phyloP scores from a whole-genome alignment of 2,329 filamentous ascomycete species.

The Paracorniculantispora psalliotae region DNA sequence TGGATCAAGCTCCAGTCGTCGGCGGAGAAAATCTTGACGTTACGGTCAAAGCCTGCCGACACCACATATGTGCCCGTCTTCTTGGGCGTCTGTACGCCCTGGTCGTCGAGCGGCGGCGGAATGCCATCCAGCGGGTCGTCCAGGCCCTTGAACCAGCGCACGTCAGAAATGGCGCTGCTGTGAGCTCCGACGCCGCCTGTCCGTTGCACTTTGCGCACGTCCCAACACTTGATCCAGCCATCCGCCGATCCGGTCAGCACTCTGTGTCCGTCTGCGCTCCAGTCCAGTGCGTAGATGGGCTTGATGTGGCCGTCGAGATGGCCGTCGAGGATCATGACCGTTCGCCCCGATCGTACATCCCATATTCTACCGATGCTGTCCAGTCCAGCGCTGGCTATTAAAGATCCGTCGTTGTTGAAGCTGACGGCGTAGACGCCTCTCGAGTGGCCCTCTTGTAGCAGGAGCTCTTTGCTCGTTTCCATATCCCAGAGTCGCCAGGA shows the following conservation, averaged over 20 bases:
- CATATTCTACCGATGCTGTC: slow-evolving; percentile 94
- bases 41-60: slow-evolving; percentile 86
- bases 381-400: slow-evolving; percentile 85
- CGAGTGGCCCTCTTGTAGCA: slow-evolving; percentile 91
- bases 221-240: slow-evolving; percentile 97
- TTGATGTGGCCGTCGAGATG: slow-evolving; percentile 78
- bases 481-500: slow-evolving; percentile 98
- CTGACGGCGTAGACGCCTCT: slow-evolving; percentile 85
- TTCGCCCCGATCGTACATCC: slow-evolving; percentile 88
- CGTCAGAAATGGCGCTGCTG: slow-evolving; percentile 82
- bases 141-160: slow-evolving; percentile 87
- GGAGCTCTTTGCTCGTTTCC: slow-evolving; percentile 73
- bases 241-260: slow-evolving; percentile 89
- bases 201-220: slow-evolving; percentile 81
- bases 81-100: slow-evolving; percentile 66
- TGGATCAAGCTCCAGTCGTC: slow-evolving; percentile 94
- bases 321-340: slow-evolving; percentile 91
- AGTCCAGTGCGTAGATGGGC: slow-evolving; percentile 89
- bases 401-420: slow-evolving; percentile 87
- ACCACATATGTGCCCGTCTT: slow-evolving; percentile 91
- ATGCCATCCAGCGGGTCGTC: slow-evolving; percentile 66
- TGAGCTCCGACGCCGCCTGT: slow-evolving; percentile 87
- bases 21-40: slow-evolving; percentile 91
- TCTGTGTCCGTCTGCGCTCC: slow-evolving; percentile 87
- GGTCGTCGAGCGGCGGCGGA: slow-evolving; percentile 56